These are phyloP conservation scores for Chlamydomonas incerta DNA, from an alignment of 139 green algal species.

Conservation along the genomic window DNA sequence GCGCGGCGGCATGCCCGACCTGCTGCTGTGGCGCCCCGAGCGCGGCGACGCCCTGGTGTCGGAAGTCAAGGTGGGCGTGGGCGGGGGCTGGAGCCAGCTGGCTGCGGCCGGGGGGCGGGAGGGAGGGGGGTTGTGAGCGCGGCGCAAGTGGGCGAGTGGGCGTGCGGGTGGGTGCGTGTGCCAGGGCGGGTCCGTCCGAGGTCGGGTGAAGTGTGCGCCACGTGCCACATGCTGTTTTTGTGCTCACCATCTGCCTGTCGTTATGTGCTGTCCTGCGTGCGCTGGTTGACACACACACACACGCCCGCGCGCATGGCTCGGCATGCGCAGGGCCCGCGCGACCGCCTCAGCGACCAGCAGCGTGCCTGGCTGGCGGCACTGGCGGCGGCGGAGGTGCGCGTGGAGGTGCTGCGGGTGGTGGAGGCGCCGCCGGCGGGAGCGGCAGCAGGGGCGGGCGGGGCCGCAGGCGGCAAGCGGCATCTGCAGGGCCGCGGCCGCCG, in stretches of 20 bases:
- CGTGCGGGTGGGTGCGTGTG: too few relatives aligned
- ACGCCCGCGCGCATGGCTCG: not conserved
- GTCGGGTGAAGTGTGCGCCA: too few relatives aligned
- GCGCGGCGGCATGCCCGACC: constrained; percentile 87
- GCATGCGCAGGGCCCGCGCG: constrained; percentile 71
- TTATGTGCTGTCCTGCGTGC: too few relatives aligned
- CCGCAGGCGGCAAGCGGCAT: not conserved
- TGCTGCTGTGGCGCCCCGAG: constrained; percentile 85
- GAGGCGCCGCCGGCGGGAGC: not conserved
- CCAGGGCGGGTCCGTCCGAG: too few relatives aligned
- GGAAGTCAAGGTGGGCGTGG: constrained; percentile 50
- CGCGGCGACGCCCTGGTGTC: constrained; percentile 49
- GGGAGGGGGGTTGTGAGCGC: too few relatives aligned
- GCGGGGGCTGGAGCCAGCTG: not conserved
- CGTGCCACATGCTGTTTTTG: too few relatives aligned
- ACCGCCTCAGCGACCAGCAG: constrained; percentile 87
- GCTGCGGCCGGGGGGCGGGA: not conserved
- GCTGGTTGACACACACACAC: too few relatives aligned
- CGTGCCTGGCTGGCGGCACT: constrained; percentile 81
- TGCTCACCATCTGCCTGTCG: too few relatives aligned
- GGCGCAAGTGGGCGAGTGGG: too few relatives aligned
- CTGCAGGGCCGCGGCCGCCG: not conserved
- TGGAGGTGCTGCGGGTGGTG: constrained; percentile 45
- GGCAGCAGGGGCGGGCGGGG: not conserved
- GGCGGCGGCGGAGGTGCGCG: constrained; percentile 57